Evolutionary conservation across 805 yeast genomes (phyloP).

Genomic region (Teunomyces lycoperdinae): DNA sequence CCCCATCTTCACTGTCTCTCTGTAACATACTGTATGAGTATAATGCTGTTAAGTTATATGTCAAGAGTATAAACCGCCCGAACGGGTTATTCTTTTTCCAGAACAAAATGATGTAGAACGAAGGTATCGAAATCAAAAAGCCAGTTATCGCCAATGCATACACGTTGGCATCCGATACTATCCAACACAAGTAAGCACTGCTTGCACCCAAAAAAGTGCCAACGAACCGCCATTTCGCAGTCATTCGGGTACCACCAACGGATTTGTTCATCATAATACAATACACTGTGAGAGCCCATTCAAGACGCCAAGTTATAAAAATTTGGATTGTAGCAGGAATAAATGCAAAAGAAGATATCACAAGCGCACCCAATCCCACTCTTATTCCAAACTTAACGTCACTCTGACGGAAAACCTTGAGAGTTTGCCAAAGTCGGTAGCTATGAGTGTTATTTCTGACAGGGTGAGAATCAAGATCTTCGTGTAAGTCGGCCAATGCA

Average conservation of each 20-base stretch:
- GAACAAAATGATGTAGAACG: conserved; percentile 56
- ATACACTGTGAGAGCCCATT: conserved; percentile 82
- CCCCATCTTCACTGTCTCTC: conserved; percentile 54
- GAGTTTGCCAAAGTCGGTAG: conserved; percentile 44
- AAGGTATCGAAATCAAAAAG: conserved; percentile 45
- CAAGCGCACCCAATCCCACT: conserved; percentile 74
- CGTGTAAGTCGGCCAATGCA: conserved; percentile 29
- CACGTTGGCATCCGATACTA: conserved; percentile 52
- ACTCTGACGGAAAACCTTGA: conserved; percentile 53
- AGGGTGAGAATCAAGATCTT: conserved; percentile 17
- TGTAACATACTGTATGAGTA: conserved; percentile 69
- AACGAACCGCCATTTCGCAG: conserved; percentile 66
- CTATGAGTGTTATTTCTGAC: conserved; percentile 4
- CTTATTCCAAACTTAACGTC: conserved; percentile 78
- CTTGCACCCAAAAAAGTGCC: conserved; percentile 76
- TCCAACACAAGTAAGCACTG: conserved; percentile 61
- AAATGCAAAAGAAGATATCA: conserved; percentile 66
- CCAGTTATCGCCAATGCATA: conserved; percentile 50
- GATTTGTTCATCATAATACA: conserved; percentile 84
- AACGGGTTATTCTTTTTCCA: conserved; percentile 65
- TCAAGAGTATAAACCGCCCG: conserved; percentile 67
- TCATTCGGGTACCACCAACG: conserved; percentile 79
- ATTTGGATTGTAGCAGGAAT: conserved; percentile 49
- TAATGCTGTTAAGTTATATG: conserved; percentile 75
- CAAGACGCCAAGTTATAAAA: conserved; percentile 70